These are phyloP conservation scores for Amniculicola lignicola DNA, from an alignment of 495 filamentous ascomycete genomes.

Conservation along the genomic window DNA sequence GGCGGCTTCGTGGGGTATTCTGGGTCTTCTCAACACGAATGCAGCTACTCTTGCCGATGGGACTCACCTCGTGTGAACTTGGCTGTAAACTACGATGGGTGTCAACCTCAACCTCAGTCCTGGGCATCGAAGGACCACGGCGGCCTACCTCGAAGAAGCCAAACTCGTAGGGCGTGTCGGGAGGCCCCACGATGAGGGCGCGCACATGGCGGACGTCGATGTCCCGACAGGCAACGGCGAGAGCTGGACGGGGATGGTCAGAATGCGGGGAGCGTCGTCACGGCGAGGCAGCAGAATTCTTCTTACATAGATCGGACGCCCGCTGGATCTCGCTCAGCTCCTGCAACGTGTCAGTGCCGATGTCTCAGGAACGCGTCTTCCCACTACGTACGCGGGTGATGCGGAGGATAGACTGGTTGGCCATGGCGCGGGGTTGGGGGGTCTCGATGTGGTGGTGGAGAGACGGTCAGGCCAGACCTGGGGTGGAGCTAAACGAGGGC, in stretches of 20 bases:
- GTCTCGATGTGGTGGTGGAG: not conserved
- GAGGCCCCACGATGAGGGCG: constrained; percentile 87
- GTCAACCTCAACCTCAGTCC: not conserved
- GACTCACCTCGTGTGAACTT: constrained; percentile 62
- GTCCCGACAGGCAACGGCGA: constrained; percentile 82
- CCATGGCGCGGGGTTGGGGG: constrained; percentile 49
- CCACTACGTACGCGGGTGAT: constrained; percentile 66
- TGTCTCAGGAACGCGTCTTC: constrained; percentile 18
- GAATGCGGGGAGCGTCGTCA: constrained; percentile 7
- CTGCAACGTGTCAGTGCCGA: constrained; percentile 44
- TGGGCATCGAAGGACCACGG: not conserved
- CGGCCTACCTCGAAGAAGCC: constrained; percentile 90
- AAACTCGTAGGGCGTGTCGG: constrained; percentile 93
- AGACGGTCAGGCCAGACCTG: too few relatives aligned
- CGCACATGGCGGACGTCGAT: constrained; percentile 83
- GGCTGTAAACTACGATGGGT: constrained; percentile 54
- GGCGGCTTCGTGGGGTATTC: constrained; percentile 89
- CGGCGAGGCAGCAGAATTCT: constrained; percentile 34
- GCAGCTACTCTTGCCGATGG: not conserved
- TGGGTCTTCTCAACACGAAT: constrained; percentile 35
- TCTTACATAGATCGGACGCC: constrained; percentile 76
- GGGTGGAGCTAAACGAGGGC: too few relatives aligned
- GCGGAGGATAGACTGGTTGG: constrained; percentile 80
- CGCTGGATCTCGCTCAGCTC: constrained; percentile 82
- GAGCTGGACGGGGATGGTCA: constrained; percentile 52